Conservation (phyloP, 1,284 basidiomycete species). For the Kwoniella shivajii region DNA sequence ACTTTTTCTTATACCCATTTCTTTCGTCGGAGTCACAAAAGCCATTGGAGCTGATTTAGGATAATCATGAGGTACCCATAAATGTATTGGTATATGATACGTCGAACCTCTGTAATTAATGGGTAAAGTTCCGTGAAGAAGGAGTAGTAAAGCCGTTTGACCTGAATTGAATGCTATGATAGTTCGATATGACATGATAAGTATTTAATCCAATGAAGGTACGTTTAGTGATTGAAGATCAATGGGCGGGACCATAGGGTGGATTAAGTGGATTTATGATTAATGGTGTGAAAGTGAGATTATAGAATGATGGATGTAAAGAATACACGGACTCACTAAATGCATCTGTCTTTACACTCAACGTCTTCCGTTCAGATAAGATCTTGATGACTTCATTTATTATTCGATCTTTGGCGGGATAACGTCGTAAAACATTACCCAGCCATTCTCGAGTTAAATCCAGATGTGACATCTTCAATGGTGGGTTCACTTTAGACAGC, state of each 20-base stretch:
- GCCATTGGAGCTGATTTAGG: constrained; percentile 78
- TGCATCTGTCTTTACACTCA: constrained; percentile 86
- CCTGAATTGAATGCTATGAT: constrained; percentile 86
- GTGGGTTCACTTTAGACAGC: not conserved
- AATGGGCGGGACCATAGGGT: not conserved
- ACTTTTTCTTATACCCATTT: constrained; percentile 84
- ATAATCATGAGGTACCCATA: constrained; percentile 85
- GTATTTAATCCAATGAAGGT: too few species aligned
- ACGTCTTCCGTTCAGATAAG: constrained; percentile 64
- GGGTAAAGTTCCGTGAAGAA: constrained; percentile 86
- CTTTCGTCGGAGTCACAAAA: constrained; percentile 92
- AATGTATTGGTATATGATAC: constrained; percentile 91
- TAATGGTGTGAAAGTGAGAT: constrained; percentile 17
- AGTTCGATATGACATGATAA: too few species aligned
- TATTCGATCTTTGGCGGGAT: constrained; percentile 63
- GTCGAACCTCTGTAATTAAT: constrained; percentile 73
- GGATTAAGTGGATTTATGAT: constrained; percentile 12
- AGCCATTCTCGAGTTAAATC: constrained; percentile 68
- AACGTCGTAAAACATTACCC: constrained; percentile 66
- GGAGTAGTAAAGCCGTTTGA: constrained; percentile 84
- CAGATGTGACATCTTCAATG: constrained; percentile 35
- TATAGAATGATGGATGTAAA: constrained; percentile 2
- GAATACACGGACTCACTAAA: constrained; percentile 85
- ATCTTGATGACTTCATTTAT: constrained; percentile 67
- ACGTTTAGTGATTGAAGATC: too few species aligned